Evolutionary conservation across 345 rosid species (phyloP), one percentile per base, ranked within the genome.

Genomic region (Erucastrum elatum): DNA sequence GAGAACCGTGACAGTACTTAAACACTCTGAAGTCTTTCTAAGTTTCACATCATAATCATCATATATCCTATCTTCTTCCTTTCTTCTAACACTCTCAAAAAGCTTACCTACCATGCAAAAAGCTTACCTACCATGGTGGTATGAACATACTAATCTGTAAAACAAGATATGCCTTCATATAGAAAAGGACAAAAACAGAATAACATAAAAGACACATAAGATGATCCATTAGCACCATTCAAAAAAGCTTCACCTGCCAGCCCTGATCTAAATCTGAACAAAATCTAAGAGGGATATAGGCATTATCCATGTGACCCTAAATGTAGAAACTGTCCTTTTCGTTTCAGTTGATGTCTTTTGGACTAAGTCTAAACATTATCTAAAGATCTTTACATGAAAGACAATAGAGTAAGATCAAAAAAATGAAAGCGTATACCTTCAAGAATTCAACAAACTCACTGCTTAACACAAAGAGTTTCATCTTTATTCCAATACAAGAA

Each of bases 1-100:
- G 16, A 51, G 77, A 71, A 86, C 82, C 93, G 91, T 89, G 93
- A 89, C 63, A 77, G 63, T 87, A 87, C 85, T 85, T 84, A 89
- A 81, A 73, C 80, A 65, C 83, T 66, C 82, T 12, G 64, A 75
- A 53, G 39, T 55, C 12, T 5, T 49, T 5, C 8, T 2, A 1
- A 5, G 8, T 4, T 51, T 51, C 15, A 15, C 4, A 46, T 64
- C 62, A 58, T 58, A 8, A 69, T 80, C 64, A n/a, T 80, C 88
- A 70, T 71, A 84, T 82, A 21, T 72, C 80, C 73, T 83, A 88
- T 77, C 84, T 44, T 44, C 51, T 44, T 44, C 11, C 15, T 62
- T 31, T 77, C 44, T 55, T 44, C 51, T 10, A 44, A 44, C 64
- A 30, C 60, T 55, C 21, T 21, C 21, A 21, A 21, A 21, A n/a